These are phyloP conservation scores for Besnoitia besnoiti DNA, from an alignment of 169 alveolate genomes.

Conservation along the genomic window DNA sequence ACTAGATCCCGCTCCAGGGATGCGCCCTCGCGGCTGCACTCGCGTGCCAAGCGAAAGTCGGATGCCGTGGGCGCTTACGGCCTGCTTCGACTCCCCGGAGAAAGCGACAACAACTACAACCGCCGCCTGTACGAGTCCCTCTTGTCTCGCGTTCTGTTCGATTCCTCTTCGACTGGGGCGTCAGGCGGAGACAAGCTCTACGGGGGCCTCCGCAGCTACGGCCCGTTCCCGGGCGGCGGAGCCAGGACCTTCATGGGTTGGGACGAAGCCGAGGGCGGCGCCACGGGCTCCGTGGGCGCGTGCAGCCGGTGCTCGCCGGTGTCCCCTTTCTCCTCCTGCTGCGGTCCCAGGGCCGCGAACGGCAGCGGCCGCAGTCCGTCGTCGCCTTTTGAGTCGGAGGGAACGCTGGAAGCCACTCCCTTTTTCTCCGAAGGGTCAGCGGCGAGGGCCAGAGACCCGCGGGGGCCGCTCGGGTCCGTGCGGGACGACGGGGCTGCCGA, in stretches of 20 bases:
- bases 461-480: too few species aligned
- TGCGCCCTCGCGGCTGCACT: too few species aligned
- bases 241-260: neutral
- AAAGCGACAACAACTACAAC: conserved; percentile 9
- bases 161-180: neutral
- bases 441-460: neutral
- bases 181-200: too few species aligned
- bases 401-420: too few species aligned
- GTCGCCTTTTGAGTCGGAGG: too few species aligned
- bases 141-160: conserved; percentile 10
- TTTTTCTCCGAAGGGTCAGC: too few species aligned
- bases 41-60: too few species aligned
- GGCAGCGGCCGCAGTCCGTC: too few species aligned
- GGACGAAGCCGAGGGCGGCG: neutral
- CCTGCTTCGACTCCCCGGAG: conserved; percentile 2
- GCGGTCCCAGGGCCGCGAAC: too few species aligned
- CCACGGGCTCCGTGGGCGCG: neutral
- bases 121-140: conserved; percentile 29
- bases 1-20: too few species aligned
- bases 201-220: too few species aligned
- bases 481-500: neutral
- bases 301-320: neutral
- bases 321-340: too few species aligned
- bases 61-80: neutral
- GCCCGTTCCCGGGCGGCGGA: neutral